phyloP scores from a whole-genome alignment of 805 yeast genomes.

The Yamadazyma phyllophila region DNA sequence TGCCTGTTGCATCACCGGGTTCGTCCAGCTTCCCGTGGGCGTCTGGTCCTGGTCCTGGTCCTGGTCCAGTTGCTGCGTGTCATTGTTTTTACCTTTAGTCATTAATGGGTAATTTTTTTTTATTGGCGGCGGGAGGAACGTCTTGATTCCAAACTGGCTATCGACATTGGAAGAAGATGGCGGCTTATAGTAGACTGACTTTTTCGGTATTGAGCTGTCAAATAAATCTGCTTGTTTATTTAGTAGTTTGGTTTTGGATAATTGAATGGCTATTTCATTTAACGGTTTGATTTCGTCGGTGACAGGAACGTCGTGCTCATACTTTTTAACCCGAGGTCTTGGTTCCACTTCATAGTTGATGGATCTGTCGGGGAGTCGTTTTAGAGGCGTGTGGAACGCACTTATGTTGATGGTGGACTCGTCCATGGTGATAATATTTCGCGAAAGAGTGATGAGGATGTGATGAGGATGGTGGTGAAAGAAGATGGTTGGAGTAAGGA shows the following conservation, averaged over 20 bases:
- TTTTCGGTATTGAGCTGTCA: constrained; percentile 10
- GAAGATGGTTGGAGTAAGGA: no score
- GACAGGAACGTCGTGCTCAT: background rate
- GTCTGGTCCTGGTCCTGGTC: no score
- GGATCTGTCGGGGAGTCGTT: constrained; percentile 13
- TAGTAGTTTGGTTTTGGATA: constrained; percentile 8
- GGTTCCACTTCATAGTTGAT: constrained; percentile 4
- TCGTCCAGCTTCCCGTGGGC: constrained; percentile 35
- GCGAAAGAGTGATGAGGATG: background rate
- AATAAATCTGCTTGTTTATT: constrained; percentile 9
- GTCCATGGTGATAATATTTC: background rate
- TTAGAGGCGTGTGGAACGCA: constrained; percentile 14
- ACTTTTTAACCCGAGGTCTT: background rate
- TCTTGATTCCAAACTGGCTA: constrained; percentile 25
- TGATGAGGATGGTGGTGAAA: background rate
- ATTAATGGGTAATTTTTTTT: constrained; percentile 1
- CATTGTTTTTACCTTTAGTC: background rate
- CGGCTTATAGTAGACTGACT: constrained; percentile 31
- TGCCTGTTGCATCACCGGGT: constrained; percentile 46
- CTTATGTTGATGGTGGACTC: constrained; percentile 4
- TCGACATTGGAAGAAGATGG: constrained; percentile 26
- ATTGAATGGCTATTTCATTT: constrained; percentile 10
- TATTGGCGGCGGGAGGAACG: constrained; percentile 20
- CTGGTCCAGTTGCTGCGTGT: constrained; percentile 1
- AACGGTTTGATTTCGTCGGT: constrained; percentile 9